phyloP scores from a whole-genome alignment of 106 monocot genomes.

The Apostasia shenzhenica region DNA sequence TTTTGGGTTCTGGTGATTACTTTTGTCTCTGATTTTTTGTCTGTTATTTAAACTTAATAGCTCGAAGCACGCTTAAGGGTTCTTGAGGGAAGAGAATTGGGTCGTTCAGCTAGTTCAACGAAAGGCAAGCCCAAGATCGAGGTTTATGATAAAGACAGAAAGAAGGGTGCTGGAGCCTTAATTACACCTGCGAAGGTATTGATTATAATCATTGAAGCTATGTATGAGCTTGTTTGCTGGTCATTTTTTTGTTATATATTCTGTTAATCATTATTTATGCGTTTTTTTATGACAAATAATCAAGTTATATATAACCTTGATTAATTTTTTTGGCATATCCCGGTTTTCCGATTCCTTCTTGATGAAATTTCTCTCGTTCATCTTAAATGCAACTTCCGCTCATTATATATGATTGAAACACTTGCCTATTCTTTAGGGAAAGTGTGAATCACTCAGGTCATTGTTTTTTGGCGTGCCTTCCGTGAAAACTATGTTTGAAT shows the following conservation, averaged over 20 bases:
- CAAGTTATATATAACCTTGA: background rate
- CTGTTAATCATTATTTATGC: background rate
- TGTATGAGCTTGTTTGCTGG: background rate
- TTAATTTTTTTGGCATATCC: too few species aligned
- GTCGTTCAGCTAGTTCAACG: conserved; percentile 64
- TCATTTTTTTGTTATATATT: background rate
- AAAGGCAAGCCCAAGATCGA: conserved; percentile 98
- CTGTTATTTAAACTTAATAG: conserved; percentile 19
- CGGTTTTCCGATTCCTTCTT: background rate
- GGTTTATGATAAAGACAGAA: conserved; percentile 85
- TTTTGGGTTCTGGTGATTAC: background rate
- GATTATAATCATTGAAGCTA: background rate
- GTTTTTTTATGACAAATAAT: too few species aligned
- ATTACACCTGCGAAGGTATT: conserved; percentile 82
- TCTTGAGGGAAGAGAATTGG: conserved; percentile 89
- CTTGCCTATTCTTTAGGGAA: too few species aligned
- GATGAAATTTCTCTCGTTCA: background rate
- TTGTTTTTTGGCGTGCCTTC: too few species aligned
- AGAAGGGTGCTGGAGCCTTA: conserved; percentile 77
- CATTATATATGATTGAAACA: too few species aligned
- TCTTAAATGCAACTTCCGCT: too few species aligned
- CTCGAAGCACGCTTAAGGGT: conserved; percentile 70
- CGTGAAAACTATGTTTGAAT: too few species aligned
- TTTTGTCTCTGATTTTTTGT: background rate
- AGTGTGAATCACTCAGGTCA: too few species aligned